phyloP scores from a whole-genome alignment of 106 monocot genomes.

The Apostasia shenzhenica region DNA sequence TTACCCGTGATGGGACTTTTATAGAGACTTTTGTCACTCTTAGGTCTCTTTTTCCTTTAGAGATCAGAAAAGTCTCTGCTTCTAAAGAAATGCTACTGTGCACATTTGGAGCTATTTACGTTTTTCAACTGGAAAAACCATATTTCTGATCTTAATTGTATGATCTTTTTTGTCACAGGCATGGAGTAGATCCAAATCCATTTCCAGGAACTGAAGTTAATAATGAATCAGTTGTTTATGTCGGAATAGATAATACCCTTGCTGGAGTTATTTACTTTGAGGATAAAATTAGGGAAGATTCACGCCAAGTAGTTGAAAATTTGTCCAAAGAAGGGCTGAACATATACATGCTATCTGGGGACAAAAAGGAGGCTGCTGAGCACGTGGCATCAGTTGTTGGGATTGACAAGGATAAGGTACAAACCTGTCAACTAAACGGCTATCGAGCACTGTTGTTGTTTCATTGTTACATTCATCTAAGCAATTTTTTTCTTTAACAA shows the following conservation, averaged over 20 bases:
- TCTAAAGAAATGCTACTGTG: neutral
- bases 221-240: slow-evolving; percentile 77
- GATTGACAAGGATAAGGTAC: slow-evolving; percentile 74
- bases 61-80: neutral
- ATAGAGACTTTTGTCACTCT: neutral
- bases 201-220: slow-evolving; percentile 39
- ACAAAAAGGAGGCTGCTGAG: slow-evolving; percentile 75
- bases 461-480: too few species aligned
- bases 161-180: slow-evolving; percentile 35
- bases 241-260: slow-evolving; percentile 75
- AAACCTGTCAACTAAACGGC: neutral
- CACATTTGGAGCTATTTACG: neutral
- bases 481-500: too few species aligned
- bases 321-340: slow-evolving; percentile 70
- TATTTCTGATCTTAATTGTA: neutral
- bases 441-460: too few species aligned
- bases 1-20: neutral
- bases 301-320: slow-evolving; percentile 62
- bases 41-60: neutral
- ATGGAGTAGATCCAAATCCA: slow-evolving; percentile 59
- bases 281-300: slow-evolving; percentile 95
- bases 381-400: slow-evolving; percentile 83
- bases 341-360: slow-evolving; percentile 91
- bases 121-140: neutral
- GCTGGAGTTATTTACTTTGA: slow-evolving; percentile 84